A percentile compares a stretch with the other conserved stretches of the same genome.
Evolutionary conservation across 305 asterid genomes (phyloP).

Genomic region (Rubia occidens): DNA sequence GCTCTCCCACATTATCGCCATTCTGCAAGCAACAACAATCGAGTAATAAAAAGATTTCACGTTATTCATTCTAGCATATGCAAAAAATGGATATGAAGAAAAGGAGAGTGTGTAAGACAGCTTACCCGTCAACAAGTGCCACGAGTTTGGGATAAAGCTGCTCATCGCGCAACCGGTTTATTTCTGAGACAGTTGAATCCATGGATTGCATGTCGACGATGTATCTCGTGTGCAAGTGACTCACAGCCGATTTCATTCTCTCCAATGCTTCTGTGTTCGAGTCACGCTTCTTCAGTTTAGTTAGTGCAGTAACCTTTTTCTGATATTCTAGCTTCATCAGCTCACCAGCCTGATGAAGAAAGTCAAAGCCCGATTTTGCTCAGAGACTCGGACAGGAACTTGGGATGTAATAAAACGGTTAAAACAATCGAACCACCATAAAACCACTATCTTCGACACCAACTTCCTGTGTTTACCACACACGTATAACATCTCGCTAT

Average conservation of each 20-base stretch:
- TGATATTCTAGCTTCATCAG: conserved; percentile 96
- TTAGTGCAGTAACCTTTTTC: conserved; percentile 66
- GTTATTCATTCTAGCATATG: not conserved
- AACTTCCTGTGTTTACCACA: not conserved
- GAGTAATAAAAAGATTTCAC: not conserved
- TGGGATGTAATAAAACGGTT: not conserved
- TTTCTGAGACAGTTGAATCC: conserved; percentile 98
- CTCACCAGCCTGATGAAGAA: conserved; percentile 70
- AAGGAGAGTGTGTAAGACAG: not conserved
- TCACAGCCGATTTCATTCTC: conserved; percentile 90
- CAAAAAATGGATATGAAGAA: not conserved
- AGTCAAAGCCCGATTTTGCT: conserved; percentile 11
- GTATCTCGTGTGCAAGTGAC: conserved; percentile 96
- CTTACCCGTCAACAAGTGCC: conserved; percentile 86
- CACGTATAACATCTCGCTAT: not conserved
- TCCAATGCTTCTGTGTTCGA: conserved; percentile 72
- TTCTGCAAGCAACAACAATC: conserved; percentile 35
- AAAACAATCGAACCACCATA: not conserved
- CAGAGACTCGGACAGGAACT: not conserved
- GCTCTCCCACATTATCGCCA: conserved; percentile 91
- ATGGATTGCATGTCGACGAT: conserved; percentile 99
- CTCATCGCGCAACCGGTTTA: conserved; percentile 84
- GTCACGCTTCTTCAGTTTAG: conserved; percentile 76
- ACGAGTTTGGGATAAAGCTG: conserved; percentile 86
- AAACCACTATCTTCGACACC: not conserved